Evolutionary conservation across 805 yeast genomes (phyloP), one percentile per base, ranked within the genome.

Genomic region (Schizosaccharomyces osmophilus): DNA sequence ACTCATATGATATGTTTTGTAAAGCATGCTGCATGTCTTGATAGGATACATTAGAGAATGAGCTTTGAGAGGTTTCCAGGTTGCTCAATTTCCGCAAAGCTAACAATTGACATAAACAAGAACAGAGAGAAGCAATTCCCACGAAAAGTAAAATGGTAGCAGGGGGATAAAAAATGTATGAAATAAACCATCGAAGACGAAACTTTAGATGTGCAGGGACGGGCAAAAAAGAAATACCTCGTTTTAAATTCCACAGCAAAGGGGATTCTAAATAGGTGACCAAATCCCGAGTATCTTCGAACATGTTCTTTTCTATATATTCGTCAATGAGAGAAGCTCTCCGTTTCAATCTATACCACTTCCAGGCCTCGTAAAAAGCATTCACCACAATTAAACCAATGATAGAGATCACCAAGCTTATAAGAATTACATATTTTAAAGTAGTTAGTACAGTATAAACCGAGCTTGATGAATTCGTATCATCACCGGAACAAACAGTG

Each of bases 121-220:
- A 69, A 0, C 79, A 13, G 0, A 84, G 61, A 0, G 93, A 93
- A 17, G 78, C 71, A 0, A 82, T 4, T 0, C 84, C 85, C 0
- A 86, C 64, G 0, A 78, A 69, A 1, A 86, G 67, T 0, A 82
- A 66, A 0, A 77, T 66, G 0, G 77, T 62, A 0, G 89, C 78
- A 13, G 79, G 74, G 2, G 76, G 71, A 0, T 87, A 78, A 1
- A 79, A 69, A n/a, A 77, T 65, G 68, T 83, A 82, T 55, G 73
- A 73, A 0, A 78, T 61, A 17, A 74, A 61, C 84, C 84, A 81
- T 54, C 36, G 57, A 8, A 51, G 31, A 8, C 19, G 36, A 22
- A 24, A 22, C 8, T 15, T 22, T 22, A 51, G 6, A 51, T 17
- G 32, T 1, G 36, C 19, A 9, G 57, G 36, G 11, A 24, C 9